phyloP scores from a whole-genome alignment of 352 stramenopile genomes.

The Globisporangium alternatum region DNA sequence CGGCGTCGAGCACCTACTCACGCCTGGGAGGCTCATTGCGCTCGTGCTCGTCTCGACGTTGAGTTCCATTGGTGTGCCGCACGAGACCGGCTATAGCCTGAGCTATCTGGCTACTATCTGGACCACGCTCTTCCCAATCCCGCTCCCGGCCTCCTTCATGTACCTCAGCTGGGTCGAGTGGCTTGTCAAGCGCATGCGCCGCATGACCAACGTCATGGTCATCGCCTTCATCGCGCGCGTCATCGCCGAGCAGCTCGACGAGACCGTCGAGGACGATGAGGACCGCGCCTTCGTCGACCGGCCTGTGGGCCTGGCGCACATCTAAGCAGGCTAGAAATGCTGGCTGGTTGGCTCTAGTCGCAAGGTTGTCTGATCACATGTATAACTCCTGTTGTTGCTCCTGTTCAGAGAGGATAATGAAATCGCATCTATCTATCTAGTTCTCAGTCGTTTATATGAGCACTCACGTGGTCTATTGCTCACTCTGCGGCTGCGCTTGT shows the following conservation, averaged over 20 bases:
- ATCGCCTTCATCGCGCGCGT: slow-evolving; percentile 65
- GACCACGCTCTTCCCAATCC: slow-evolving; percentile 36
- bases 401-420: not conserved
- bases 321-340: not conserved
- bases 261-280: slow-evolving; percentile 69
- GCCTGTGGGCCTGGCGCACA: slow-evolving; percentile 31
- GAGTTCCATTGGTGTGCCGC: slow-evolving; percentile 51
- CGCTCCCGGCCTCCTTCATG: slow-evolving; percentile 38
- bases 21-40: slow-evolving; percentile 32
- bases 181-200: slow-evolving; percentile 50
- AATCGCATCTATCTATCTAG: not conserved
- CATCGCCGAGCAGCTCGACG: slow-evolving; percentile 66
- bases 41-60: slow-evolving; percentile 42
- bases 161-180: slow-evolving; percentile 50
- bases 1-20: slow-evolving; percentile 36
- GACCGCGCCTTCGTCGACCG: slow-evolving; percentile 40
- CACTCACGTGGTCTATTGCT: slow-evolving; percentile 8
- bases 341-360: not conserved
- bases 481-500: not conserved
- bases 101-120: slow-evolving; percentile 62
- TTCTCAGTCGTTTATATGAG: not conserved
- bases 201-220: slow-evolving; percentile 60
- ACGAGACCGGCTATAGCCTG: slow-evolving; percentile 28
- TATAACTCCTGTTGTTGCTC: not conserved
- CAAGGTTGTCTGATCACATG: not conserved